These are phyloP conservation scores for Filosporella fistucella DNA, from an alignment of 495 filamentous ascomycete species.

Conservation along the genomic window DNA sequence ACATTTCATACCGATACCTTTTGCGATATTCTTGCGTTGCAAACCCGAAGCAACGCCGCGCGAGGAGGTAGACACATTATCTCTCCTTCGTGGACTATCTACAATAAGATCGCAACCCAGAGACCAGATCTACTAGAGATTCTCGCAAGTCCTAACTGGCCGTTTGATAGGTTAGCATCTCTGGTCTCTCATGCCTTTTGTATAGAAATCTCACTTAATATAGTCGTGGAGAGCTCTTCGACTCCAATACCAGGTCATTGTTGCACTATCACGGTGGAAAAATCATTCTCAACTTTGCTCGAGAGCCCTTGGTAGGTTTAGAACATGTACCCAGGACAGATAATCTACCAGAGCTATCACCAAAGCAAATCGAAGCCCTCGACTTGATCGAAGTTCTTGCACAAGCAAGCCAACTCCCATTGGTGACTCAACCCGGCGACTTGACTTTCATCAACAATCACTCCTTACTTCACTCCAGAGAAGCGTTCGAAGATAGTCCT, in stretches of 20 bases:
- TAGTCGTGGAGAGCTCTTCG: neutral
- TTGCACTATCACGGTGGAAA: slow-evolving; percentile 50
- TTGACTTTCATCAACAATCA: slow-evolving; percentile 76
- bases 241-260: slow-evolving; percentile 36
- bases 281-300: slow-evolving; percentile 57
- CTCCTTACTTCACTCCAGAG: slow-evolving; percentile 61
- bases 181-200: no score
- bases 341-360: slow-evolving; percentile 42
- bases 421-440: slow-evolving; percentile 57
- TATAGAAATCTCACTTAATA: neutral
- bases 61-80: slow-evolving; percentile 58
- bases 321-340: slow-evolving; percentile 45
- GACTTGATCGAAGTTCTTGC: slow-evolving; percentile 17
- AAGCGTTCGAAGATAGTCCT: slow-evolving; percentile 47
- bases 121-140: slow-evolving; percentile 59
- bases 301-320: slow-evolving; percentile 52
- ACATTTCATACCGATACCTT: slow-evolving; percentile 72
- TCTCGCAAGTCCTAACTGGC: slow-evolving; percentile 54
- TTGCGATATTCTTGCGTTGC: slow-evolving; percentile 62
- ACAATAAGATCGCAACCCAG: slow-evolving; percentile 56
- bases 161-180: slow-evolving; percentile 50
- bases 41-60: slow-evolving; percentile 49
- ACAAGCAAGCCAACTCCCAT: slow-evolving; percentile 47
- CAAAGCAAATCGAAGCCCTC: slow-evolving; percentile 51
- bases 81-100: slow-evolving; percentile 55